Percentiles rank a stretch among this genome's conserved stretches.
Conservation (phyloP, 2,329 filamentous ascomycete genomes). For the Chalara sp. region DNA sequence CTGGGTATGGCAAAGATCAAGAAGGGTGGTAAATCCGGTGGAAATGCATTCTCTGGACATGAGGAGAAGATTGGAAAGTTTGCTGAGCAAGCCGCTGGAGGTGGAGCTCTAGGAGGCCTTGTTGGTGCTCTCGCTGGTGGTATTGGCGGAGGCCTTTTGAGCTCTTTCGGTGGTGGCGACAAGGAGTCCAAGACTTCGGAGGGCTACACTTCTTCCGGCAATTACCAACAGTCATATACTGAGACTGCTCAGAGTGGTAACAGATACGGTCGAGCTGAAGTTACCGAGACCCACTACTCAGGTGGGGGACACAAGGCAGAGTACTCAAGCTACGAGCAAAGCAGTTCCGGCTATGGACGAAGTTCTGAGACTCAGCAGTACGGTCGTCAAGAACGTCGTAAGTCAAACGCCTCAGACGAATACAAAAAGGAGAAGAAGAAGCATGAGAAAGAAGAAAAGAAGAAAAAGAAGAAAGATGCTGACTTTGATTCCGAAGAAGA, state of each 20-base stretch:
- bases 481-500: background rate
- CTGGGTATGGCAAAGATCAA: constrained; percentile 63
- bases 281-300: constrained; percentile 48
- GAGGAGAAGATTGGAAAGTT: constrained; percentile 45
- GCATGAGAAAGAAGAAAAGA: background rate
- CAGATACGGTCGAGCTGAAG: constrained; percentile 24
- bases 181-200: constrained; percentile 41
- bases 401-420: background rate
- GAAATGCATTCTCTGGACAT: constrained; percentile 32
- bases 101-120: constrained; percentile 61
- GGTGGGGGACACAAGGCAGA: constrained; percentile 51
- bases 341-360: background rate
- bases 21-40: background rate
- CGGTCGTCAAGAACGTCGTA: background rate
- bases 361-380: background rate
- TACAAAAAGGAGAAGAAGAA: background rate
- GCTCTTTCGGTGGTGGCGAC: constrained; percentile 42
- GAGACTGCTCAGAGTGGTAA: constrained; percentile 49
- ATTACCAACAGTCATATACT: constrained; percentile 52
- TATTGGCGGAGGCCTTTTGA: constrained; percentile 59
- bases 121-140: constrained; percentile 63
- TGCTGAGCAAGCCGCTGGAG: constrained; percentile 53
- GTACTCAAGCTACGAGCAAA: constrained; percentile 52
- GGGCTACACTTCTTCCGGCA: constrained; percentile 51
- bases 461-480: background rate